These are phyloP conservation scores for Dicorynia guianensis DNA, from an alignment of 306 rosid genomes.

Conservation along the genomic window DNA sequence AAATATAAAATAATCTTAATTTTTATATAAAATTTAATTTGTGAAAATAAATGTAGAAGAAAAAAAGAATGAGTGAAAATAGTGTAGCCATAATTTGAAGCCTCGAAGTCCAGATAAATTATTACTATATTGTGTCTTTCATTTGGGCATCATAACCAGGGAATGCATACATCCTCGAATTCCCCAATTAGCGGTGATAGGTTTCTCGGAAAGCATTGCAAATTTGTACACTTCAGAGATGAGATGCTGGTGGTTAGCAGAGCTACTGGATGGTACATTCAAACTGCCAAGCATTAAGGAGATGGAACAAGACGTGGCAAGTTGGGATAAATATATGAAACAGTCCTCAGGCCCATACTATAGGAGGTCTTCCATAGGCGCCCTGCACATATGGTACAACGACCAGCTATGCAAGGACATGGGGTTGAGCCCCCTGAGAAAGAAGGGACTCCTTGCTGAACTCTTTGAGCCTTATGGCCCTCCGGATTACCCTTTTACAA, in stretches of 20 bases:
- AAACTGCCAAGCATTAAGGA: slow-evolving; percentile 56
- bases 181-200: slow-evolving; percentile 64
- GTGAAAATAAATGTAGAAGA: too few species aligned
- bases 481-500: slow-evolving; percentile 42
- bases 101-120: too few species aligned
- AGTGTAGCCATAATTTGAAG: too few species aligned
- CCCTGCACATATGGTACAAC: slow-evolving; percentile 52
- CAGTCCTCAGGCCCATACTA: slow-evolving; percentile 42
- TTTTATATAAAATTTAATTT: too few species aligned
- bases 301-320: slow-evolving; percentile 52
- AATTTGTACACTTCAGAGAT: slow-evolving; percentile 63
- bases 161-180: slow-evolving; percentile 55
- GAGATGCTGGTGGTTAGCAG: slow-evolving; percentile 60
- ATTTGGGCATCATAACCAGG: slow-evolving; percentile 23
- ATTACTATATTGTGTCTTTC: too few species aligned
- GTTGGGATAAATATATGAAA: slow-evolving; percentile 51
- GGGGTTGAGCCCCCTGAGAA: slow-evolving; percentile 59
- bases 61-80: too few species aligned
- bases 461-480: slow-evolving; percentile 63
- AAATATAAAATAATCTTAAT: too few species aligned
- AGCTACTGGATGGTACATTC: slow-evolving; percentile 54
- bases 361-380: slow-evolving; percentile 51
- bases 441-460: slow-evolving; percentile 54
- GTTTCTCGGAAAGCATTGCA: slow-evolving; percentile 60
- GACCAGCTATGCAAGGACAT: slow-evolving; percentile 65